Base-by-base conservation (phyloP, 768 basidiomycete genomes). In the Hydnum rufescens region DNA sequence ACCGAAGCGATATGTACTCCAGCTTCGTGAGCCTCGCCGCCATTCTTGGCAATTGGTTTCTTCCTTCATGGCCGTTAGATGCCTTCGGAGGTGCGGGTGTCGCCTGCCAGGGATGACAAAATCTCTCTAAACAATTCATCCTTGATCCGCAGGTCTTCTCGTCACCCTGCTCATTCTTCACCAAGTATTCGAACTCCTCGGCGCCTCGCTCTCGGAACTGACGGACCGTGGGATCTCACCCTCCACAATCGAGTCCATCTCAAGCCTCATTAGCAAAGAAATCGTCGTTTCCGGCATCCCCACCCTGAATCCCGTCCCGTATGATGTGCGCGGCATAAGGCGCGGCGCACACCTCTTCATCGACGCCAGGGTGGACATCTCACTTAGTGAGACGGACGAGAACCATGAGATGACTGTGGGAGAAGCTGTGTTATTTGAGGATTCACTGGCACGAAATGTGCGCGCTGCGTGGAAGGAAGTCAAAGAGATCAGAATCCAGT, bases 1-100 rank as follows among this genome's bases (percentile, higher is more conserved):
- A 99, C 66, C 76, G 95, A n/a, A 90, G 86, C 57, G 95, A 99
- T 64, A 89, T 88, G 4, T 88, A 90, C 61, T 90, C 89, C 2
- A 92, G 89, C 59, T 58, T 82, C 48, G 88, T 99, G 51, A 89
- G 92, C 6, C 75, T 97, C 52, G 74, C 82, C 44, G 92, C 93
- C 16, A 99, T 99, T 61, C 66, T 97, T 4, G 89, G 92, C 8
- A 86, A 81, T 5, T 85, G 85, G 70, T 70, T 77, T 58, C 83
- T 84, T 64, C 89, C 90, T 16, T 70, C 75, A n/a, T 62, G 86
- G 51, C 84, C 95, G 53, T 69, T 97, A 32, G 95, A 99, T 63
- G 92, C 95, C 5, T 72, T 99, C 32, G 95, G 95, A 57, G 93
- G 93, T 78, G 60, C 64, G 73, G 58, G 30, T 49, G 53, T 52